These are phyloP conservation scores for Mycosarcoma maydis DNA, from an alignment of 1,284 basidiomycete genomes.

Conservation along the genomic window DNA sequence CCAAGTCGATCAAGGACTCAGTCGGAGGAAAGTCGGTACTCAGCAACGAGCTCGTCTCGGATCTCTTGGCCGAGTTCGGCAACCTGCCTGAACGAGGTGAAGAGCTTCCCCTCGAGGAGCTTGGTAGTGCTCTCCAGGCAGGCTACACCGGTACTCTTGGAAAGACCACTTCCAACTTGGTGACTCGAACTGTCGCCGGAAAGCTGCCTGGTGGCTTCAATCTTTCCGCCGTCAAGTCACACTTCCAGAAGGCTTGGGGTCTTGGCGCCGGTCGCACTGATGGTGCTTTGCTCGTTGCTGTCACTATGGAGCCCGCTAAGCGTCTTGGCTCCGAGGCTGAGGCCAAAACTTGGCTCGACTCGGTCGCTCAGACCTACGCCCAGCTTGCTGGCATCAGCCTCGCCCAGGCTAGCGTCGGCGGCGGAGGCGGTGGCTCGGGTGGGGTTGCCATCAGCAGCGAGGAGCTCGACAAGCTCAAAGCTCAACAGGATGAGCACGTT, in stretches of 20 bases:
- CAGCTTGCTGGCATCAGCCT: conserved; percentile 86
- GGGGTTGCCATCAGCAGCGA: conserved; percentile 88
- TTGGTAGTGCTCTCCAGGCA: conserved; percentile 82
- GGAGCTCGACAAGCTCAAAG: conserved; percentile 95
- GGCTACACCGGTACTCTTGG: conserved; percentile 88
- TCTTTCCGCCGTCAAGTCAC: conserved; percentile 84
- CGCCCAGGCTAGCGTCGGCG: conserved; percentile 69
- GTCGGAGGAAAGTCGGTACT: conserved; percentile 98
- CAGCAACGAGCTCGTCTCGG: conserved; percentile 92
- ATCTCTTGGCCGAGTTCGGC: conserved; percentile 75
- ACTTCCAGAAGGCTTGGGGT: conserved; percentile 73
- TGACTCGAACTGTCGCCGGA: conserved; percentile 89
- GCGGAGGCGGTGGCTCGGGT: conserved; percentile 71
- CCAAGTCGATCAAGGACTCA: conserved; percentile 97
- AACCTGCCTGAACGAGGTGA: conserved; percentile 89
- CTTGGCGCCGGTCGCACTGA: conserved; percentile 88
- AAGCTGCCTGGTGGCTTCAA: conserved; percentile 99
- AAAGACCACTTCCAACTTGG: conserved; percentile 91
- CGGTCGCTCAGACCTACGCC: conserved; percentile 83
- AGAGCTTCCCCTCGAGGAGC: conserved; percentile 87
- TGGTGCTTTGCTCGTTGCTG: conserved; percentile 87
- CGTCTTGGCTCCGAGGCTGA: conserved; percentile 90
- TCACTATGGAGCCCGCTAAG: conserved; percentile 92
- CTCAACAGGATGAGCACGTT: conserved; percentile 90
- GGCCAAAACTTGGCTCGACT: conserved; percentile 92